Conservation (phyloP, 2,329 filamentous ascomycete species). For the Alternaria longipes region DNA sequence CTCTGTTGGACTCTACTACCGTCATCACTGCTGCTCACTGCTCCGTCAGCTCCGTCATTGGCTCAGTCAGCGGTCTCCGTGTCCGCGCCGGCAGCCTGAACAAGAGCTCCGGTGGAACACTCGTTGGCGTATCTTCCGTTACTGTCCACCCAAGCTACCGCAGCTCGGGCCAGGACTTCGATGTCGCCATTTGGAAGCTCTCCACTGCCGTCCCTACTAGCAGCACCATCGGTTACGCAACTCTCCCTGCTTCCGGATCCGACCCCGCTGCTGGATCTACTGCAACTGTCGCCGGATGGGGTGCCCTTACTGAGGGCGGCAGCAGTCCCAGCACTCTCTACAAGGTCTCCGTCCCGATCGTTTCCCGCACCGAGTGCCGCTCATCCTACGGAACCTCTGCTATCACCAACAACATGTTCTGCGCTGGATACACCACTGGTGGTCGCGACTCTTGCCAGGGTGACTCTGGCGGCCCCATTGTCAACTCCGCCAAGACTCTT, state of each 20-base stretch:
- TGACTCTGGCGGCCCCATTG: conserved; percentile 41
- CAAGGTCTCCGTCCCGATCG: conserved; percentile 42
- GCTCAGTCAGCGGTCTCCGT: conserved; percentile 11
- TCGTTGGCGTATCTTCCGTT: conserved; percentile 29
- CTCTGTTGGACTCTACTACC: conserved; percentile 39
- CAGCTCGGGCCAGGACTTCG: conserved; percentile 25
- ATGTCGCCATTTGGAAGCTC: conserved; percentile 41
- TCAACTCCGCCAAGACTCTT: conserved; percentile 21
- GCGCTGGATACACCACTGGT: conserved; percentile 34
- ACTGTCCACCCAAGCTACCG: conserved; percentile 33
- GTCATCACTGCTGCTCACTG: conserved; percentile 44
- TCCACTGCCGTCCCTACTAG: conserved; percentile 32
- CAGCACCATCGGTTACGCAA: conserved; percentile 36
- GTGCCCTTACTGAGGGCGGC: conserved; percentile 23
- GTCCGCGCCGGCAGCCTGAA: conserved; percentile 36
- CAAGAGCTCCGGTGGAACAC: conserved; percentile 31
- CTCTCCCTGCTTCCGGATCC: conserved; percentile 30
- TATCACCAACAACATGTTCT: conserved; percentile 41
- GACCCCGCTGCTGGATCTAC: conserved; percentile 35
- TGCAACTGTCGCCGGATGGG: conserved; percentile 40
- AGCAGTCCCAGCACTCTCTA: conserved; percentile 25
- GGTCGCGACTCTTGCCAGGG: conserved; percentile 48
- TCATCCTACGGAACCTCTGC: conserved; percentile 25
- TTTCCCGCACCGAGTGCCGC: conserved; percentile 37
- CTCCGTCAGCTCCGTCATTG: conserved; percentile 27